Base-by-base conservation (phyloP, 1,139 yeast species). In the Kodamaea suecica region DNA sequence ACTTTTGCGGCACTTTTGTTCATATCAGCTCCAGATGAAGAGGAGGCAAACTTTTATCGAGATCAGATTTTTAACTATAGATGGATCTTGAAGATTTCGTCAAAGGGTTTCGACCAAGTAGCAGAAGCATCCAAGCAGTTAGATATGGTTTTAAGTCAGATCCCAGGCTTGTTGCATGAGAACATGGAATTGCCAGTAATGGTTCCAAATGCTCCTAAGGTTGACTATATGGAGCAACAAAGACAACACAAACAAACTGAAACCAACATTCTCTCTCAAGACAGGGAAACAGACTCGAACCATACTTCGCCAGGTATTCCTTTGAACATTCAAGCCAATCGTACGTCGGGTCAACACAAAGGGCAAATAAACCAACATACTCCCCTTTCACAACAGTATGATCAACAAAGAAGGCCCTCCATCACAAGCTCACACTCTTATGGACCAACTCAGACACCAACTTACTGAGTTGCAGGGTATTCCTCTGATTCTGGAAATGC, bases 1-100 rank as follows among this genome's bases (percentile, higher is more conserved):
- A 78, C 92, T 0, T 88, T 88, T 69, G 95, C 95, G 0, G 82
- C 94, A 0, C 64, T 88, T 7, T 61, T 88, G 37, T 84, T 72
- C 49, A 77, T 79, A 21, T 80, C 90, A 0, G 64, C 88, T 1
- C 61, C 70, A 8, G 57, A 73, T 3, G 58, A 70, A 14, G 86
- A 78, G 38, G 95, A 86, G 49, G 72, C 83, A 0, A 67, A 65
- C 27, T 66, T 73, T 38, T 85, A 76, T 56, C 72, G 78, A 48
- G 84, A 78, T 43, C 82, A 81, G 44, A 72, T 87, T 28, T 76
- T 77, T 50, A 82, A 82, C 47, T 88, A 85, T 53, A 64, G 94
- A 41, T 79, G 87, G 83, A 73, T 80, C 10, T 59, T 90, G 34
- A 78, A 83, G 49, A 79, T 81, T 17, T 76, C 85, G 12, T 76